These are phyloP conservation scores for Tremella mesenterica DNA, from an alignment of 768 basidiomycete genomes.

Conservation along the genomic window DNA sequence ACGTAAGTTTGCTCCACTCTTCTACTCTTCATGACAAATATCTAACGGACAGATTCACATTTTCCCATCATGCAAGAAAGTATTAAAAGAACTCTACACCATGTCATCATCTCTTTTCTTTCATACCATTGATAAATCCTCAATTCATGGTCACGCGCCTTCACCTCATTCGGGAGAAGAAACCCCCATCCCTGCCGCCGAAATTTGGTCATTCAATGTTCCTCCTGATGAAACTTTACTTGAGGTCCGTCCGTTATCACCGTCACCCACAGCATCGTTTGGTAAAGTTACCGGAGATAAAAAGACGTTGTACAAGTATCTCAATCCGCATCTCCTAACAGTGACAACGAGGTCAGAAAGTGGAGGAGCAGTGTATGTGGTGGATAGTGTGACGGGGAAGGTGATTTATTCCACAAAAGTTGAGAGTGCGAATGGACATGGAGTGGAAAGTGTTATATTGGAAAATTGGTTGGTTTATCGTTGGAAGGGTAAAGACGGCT, in stretches of 20 bases:
- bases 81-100: conserved; percentile 29
- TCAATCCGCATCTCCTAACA: conserved; percentile 70
- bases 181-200: conserved; percentile 50
- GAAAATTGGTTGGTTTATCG: conserved; percentile 94
- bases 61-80: conserved; percentile 42
- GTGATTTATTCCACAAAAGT: conserved; percentile 61
- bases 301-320: conserved; percentile 84
- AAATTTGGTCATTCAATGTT: conserved; percentile 61
- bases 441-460: conserved; percentile 57
- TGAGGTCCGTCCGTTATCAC: conserved; percentile 48
- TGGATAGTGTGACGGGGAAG: conserved; percentile 73
- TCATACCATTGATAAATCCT: background rate
- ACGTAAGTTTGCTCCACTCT: conserved; percentile 13
- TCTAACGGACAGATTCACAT: conserved; percentile 28
- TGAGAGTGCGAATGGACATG: conserved; percentile 42
- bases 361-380: conserved; percentile 55
- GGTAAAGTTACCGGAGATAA: conserved; percentile 82
- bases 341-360: conserved; percentile 58
- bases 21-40: background rate
- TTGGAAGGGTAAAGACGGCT: conserved; percentile 64
- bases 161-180: background rate
- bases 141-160: background rate
- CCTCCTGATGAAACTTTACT: conserved; percentile 55
- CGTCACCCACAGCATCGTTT: conserved; percentile 58
- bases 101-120: background rate